These are phyloP conservation scores for Dipteronia sinensis DNA, from an alignment of 345 rosid genomes.

Conservation along the genomic window DNA sequence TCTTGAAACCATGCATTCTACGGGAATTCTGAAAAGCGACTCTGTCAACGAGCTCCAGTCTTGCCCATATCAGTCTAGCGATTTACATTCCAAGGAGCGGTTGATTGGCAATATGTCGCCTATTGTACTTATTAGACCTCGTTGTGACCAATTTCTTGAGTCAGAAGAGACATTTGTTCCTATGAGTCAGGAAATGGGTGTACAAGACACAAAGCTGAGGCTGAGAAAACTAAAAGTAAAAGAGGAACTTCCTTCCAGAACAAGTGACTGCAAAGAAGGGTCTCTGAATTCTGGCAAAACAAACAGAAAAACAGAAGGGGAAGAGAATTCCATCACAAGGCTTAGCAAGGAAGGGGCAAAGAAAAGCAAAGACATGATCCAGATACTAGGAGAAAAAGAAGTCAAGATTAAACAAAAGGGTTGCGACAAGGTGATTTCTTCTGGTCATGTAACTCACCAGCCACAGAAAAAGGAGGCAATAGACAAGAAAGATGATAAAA, in stretches of 20 bases:
- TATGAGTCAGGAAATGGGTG: slow-evolving; percentile 24
- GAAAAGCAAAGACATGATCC: slow-evolving; percentile 23
- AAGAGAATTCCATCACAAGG: slow-evolving; percentile 28
- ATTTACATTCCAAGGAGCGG: slow-evolving; percentile 29
- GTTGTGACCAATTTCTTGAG: slow-evolving; percentile 25
- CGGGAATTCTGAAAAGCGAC: slow-evolving; percentile 42
- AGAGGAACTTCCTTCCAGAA: slow-evolving; percentile 38
- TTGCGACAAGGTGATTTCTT: slow-evolving; percentile 37
- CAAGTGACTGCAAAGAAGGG: slow-evolving; percentile 32
- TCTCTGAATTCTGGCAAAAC: slow-evolving; percentile 16
- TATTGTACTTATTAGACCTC: slow-evolving; percentile 69
- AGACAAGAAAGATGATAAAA: slow-evolving; percentile 35
- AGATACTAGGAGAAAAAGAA: slow-evolving; percentile 39
- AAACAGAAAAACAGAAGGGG: slow-evolving; percentile 23
- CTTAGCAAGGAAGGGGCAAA: slow-evolving; percentile 35
- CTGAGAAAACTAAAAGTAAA: slow-evolving; percentile 33
- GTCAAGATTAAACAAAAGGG: slow-evolving; percentile 32
- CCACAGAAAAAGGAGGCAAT: slow-evolving; percentile 31
- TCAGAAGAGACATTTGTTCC: slow-evolving; percentile 29
- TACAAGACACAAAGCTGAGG: slow-evolving; percentile 23
- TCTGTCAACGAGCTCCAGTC: slow-evolving; percentile 26
- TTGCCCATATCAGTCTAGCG: slow-evolving; percentile 16
- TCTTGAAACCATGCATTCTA: slow-evolving; percentile 48
- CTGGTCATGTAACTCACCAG: slow-evolving; percentile 24
- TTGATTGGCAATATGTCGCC: slow-evolving; percentile 37